Percentiles rank a stretch among this genome's conserved stretches.
phyloP scores from a whole-genome alignment of 768 basidiomycete genomes.

The Leccinum variicolor region DNA sequence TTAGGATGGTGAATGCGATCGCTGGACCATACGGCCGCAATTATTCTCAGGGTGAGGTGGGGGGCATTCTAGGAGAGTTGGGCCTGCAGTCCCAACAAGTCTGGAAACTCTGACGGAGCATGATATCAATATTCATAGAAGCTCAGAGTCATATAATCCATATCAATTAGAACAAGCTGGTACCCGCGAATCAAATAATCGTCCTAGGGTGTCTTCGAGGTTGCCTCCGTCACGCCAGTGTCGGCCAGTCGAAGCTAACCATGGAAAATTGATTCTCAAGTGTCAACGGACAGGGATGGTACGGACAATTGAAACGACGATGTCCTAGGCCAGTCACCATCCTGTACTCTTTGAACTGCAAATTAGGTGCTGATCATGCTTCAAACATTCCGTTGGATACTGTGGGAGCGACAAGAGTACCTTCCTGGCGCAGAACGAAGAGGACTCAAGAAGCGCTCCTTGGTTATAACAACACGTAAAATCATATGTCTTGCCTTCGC shows the following conservation, averaged over 20 bases:
- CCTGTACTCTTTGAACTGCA: background rate
- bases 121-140: background rate
- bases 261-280: background rate
- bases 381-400: background rate
- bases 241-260: background rate
- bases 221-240: too few species aligned
- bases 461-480: background rate
- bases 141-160: too few species aligned
- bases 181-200: background rate
- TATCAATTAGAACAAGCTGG: background rate
- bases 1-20: conserved; percentile 71
- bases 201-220: too few species aligned
- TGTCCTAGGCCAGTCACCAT: background rate
- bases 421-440: background rate
- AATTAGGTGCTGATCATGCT: background rate
- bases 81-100: conserved; percentile 64
- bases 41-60: conserved; percentile 69
- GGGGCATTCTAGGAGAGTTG: conserved; percentile 61
- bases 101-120: conserved; percentile 52
- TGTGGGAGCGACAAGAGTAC: background rate
- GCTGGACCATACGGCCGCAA: conserved; percentile 77
- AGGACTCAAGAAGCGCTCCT: background rate
- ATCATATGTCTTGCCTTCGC: conserved; percentile 64
- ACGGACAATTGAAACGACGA: background rate
- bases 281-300: background rate